These are phyloP conservation scores for Paspalum notatum DNA, from an alignment of 176 grass and related monocot genomes.

Conservation along the genomic window DNA sequence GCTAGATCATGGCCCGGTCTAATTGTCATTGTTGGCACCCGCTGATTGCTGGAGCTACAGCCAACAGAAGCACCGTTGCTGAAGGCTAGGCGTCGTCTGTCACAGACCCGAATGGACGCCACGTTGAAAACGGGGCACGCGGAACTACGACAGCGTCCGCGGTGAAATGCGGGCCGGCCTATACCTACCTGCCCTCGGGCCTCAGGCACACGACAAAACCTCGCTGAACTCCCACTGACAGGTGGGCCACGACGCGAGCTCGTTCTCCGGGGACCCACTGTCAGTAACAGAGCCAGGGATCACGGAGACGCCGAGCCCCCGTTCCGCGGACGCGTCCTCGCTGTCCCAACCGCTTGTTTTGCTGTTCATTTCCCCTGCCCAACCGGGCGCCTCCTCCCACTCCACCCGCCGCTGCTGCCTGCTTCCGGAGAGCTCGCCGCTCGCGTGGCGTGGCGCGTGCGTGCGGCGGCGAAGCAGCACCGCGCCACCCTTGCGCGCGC, in stretches of 20 bases:
- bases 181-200: neutral
- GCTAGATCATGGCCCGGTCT: too few species aligned
- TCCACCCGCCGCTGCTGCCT: neutral
- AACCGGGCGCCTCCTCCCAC: neutral
- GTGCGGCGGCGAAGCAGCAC: constrained; percentile 22
- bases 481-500: neutral
- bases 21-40: too few species aligned
- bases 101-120: neutral
- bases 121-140: constrained; percentile 4
- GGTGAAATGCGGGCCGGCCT: neutral
- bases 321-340: neutral
- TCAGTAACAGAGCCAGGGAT: neutral
- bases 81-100: neutral
- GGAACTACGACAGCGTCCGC: neutral
- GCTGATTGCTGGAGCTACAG: neutral
- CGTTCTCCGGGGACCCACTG: neutral
- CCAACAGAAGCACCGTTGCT: neutral
- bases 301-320: neutral
- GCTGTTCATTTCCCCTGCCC: neutral
- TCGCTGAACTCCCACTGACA: neutral
- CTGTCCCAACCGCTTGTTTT: constrained; percentile 12
- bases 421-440: constrained; percentile 22
- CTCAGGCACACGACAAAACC: too few species aligned
- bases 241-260: neutral
- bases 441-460: constrained; percentile 7